Conservation (phyloP, 306 rosid genomes). For the Cicer judaicum region DNA sequence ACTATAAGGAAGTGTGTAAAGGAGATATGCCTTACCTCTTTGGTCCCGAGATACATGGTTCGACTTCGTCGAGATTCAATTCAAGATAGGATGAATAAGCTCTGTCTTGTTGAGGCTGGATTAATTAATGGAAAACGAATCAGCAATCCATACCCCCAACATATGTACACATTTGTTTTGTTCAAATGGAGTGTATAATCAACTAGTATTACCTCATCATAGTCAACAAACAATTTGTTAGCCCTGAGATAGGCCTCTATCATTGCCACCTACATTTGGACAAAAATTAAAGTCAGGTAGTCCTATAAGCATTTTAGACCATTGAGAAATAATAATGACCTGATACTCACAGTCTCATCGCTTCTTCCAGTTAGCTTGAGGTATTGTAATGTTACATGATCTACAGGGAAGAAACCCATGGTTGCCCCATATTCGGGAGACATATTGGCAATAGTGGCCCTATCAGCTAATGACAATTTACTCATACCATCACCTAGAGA, state of each 20-base stretch:
- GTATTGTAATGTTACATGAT: slow-evolving; percentile 86
- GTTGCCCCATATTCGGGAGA: slow-evolving; percentile 98
- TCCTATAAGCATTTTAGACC: slow-evolving; percentile 38
- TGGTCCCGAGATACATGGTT: slow-evolving; percentile 85
- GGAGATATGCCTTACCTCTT: slow-evolving; percentile 60
- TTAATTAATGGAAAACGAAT: slow-evolving; percentile 34
- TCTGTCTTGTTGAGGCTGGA: slow-evolving; percentile 82
- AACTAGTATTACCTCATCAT: slow-evolving; percentile 62
- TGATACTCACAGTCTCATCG: slow-evolving; percentile 80
- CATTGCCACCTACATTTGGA: slow-evolving; percentile 69
- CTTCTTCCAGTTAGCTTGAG: slow-evolving; percentile 89
- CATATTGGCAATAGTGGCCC: slow-evolving; percentile 97
- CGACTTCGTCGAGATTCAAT: slow-evolving; percentile 75
- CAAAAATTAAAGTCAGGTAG: slow-evolving; percentile 39
- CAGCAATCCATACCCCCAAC: slow-evolving; percentile 41
- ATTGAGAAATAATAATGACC: slow-evolving; percentile 35
- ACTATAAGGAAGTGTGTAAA: slow-evolving; percentile 5
- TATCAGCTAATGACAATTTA: slow-evolving; percentile 80
- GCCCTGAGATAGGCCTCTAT: slow-evolving; percentile 90
- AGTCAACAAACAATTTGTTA: slow-evolving; percentile 82
- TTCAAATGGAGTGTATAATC: neutral
- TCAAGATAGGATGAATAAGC: slow-evolving; percentile 87
- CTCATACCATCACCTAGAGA: slow-evolving; percentile 83
- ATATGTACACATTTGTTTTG: neutral
- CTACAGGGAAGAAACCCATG: slow-evolving; percentile 97